Base-by-base conservation (phyloP, 805 yeast species). In the Nakazawaea ambrosiae region DNA sequence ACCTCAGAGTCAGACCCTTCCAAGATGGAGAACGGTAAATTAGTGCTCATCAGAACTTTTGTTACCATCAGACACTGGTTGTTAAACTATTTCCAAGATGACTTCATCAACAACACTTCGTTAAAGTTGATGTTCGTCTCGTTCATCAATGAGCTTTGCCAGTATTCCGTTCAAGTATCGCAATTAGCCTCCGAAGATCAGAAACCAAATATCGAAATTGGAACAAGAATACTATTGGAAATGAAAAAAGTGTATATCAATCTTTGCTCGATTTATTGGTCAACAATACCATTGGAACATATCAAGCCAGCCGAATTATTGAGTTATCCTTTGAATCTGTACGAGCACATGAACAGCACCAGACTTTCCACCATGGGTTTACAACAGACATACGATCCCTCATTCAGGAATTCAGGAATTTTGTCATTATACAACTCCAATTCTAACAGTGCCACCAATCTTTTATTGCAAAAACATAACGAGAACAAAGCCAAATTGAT, bases 1-100 rank as follows among this genome's bases (percentile, higher is more conserved):
- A n/a, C n/a, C n/a, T n/a, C n/a, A n/a, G n/a, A n/a, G n/a, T n/a
- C n/a, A n/a, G 40, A 48, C 40, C 17, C 49, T 15, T 51, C 50
- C 28, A 50, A 53, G 9, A 11, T 18, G 10, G 68, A 66, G 42
- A 51, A 70, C 3, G 95, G 94, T 1, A 72, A 78, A 42, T 64
- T 82, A 31, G 79, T 81, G 2, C 63, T 85, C 10, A 70, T 89
- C 26, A 68, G 97, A 49, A 81, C 95, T 0, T 90, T 89, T 62
- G 96, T 86, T 20, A 78, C 83, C 20, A 49, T 92, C 30, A 73
- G 97, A 50, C 95, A 86, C 61, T 90, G 97, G 95, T 56, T 90
- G 15, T 59, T 85, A 42, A 90, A 89, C 57, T 89, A 85, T 55
- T 92, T 87, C 50, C 69, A 77, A 29, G 90, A 85, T 53, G 97